Base-by-base conservation (phyloP, 1,284 basidiomycete genomes). In the Thecaphora thlaspeos region DNA sequence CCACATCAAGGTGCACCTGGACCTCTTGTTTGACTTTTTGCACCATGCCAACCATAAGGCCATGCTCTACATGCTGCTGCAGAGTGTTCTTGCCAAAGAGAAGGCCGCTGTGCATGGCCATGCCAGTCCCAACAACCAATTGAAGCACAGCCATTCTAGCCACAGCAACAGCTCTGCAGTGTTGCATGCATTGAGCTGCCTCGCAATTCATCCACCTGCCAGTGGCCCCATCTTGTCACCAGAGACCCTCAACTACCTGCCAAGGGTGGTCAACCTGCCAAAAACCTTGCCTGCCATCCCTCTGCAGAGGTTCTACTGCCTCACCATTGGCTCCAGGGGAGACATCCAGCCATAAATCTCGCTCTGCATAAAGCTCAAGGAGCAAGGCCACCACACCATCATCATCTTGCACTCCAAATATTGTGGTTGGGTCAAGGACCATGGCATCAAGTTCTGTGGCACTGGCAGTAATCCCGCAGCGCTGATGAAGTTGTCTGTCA, bases 391-490 rank as follows among this genome's bases (percentile, higher is more conserved):
- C 77, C 83, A 80, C 26, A 87, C 86, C 51, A 85, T 86, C 58
- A 94, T 95, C 57, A 91, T 91, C 3, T 92, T 91, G 5, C 94
- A 97, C 70, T 88, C 86, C 43, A 94, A 98, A 79, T 98, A 94
- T 80, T 85, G 86, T 77, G 86, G 87, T 37, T 98, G 95, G 95
- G 87, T 98, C 58, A 90, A 93, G 81, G 87, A 90, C 37, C 73
- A 80, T 45, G 91, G 90, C 4, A 94, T 98, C 68, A 91, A 92
- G 70, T 97, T 90, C 77, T 87, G 87, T 10, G 88, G 86, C 69
- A 90, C 97, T 23, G 94, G 94, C 17, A 95, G 95, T 18, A 94
- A 98, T 78, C 94, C 94, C 4, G 92, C 93, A 2, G 93, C 96
- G 79, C 82, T 98, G 47, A 85, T 85, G 84, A 63, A 75, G 40